Base-by-base conservation (phyloP, 2,329 filamentous ascomycete genomes). In the Penicillium hordei region DNA sequence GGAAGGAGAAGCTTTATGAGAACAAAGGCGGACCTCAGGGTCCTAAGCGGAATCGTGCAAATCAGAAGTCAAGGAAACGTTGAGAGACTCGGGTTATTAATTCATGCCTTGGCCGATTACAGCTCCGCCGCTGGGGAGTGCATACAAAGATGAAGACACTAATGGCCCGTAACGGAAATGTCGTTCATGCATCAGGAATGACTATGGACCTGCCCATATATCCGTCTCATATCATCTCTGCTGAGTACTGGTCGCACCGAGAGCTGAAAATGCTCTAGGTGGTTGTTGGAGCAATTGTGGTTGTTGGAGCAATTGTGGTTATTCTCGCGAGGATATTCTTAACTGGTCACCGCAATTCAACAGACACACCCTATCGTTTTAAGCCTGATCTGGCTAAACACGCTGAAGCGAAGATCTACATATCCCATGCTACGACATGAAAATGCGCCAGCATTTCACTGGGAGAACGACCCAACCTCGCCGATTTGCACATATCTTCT, bases 1-100 rank as follows among this genome's bases (percentile, higher is more conserved):
- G 82, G 0, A 83, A 86, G 61, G 91, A 96, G 74, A 85, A 78
- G 72, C 69, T 96, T 38, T 91, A 86, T 67, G 85, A 87, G 68
- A 64, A 69, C 27, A 68, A 68, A 48, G 65, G 65, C 45, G 55
- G 59, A 19, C 60, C 65, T 12, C 61, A 60, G n/a, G 70, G 72
- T 0, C 63, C 63, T 8, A 76, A 76, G 52, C 61, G 59, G 36
- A 61, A 66, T 55, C 48, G 49, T 15, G 17, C 23, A 27, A 64
- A 67, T 25, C 64, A 65, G 57, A 52, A 68, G 61, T 52, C 68
- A 63, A 68, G 68, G 63, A 70, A 70, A 59, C 64, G 74, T 65
- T 71, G 68, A 73, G 29, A 27, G 5, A 36, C 15, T 29, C 8
- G 5, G 17, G 0, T 27, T 13, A 8, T 34, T 8, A n/a, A 12